phyloP scores from a whole-genome alignment of 2,329 filamentous ascomycete species.

The Gnomoniopsis sp. region DNA sequence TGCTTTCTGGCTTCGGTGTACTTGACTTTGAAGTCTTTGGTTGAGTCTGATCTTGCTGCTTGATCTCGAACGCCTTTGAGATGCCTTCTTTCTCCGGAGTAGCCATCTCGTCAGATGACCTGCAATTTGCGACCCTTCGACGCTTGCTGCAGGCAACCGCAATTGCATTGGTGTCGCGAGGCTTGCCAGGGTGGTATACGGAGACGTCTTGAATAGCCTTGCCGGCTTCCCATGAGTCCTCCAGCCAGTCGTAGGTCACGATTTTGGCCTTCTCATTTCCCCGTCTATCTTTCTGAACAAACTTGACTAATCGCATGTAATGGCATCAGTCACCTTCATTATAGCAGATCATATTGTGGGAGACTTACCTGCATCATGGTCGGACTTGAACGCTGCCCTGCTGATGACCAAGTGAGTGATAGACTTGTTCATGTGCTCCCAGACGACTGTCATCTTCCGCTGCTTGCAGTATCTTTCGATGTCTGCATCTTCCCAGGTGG shows the following conservation, averaged over 20 bases:
- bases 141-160: not conserved
- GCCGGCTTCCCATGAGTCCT: slow-evolving; percentile 36
- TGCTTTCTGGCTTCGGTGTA: no score
- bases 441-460: slow-evolving; percentile 57
- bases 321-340: not conserved
- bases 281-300: slow-evolving; percentile 23
- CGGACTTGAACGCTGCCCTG: slow-evolving; percentile 55
- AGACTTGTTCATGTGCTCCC: slow-evolving; percentile 41
- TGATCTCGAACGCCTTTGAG: not conserved
- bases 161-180: slow-evolving; percentile 6
- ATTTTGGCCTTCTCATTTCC: slow-evolving; percentile 33
- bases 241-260: slow-evolving; percentile 51
- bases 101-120: not conserved
- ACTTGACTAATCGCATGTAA: slow-evolving; percentile 29
- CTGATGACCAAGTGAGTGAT: slow-evolving; percentile 74
- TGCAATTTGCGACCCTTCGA: not conserved
- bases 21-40: no score
- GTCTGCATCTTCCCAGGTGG: slow-evolving; percentile 46
- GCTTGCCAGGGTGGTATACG: slow-evolving; percentile 7
- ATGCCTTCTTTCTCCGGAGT: not conserved
- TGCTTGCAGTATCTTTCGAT: slow-evolving; percentile 63
- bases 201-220: not conserved
- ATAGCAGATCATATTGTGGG: no score
- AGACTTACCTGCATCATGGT: slow-evolving; percentile 32
- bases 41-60: not conserved